These are phyloP conservation scores for Trametes polyzona DNA, from an alignment of 1,284 basidiomycete species.

Conservation along the genomic window DNA sequence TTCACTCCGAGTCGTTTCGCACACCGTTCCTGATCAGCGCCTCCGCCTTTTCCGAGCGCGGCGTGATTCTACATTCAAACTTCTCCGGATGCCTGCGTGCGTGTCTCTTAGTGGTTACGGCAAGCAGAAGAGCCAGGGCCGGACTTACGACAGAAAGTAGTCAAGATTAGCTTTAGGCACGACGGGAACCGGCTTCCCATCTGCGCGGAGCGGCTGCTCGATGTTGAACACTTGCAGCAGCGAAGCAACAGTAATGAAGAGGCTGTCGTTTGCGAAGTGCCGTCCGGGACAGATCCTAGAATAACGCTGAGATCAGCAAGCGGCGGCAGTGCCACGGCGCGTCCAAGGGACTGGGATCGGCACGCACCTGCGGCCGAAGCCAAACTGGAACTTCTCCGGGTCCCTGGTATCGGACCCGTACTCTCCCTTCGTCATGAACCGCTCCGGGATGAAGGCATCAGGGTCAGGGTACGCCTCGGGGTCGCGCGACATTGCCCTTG, in stretches of 20 bases:
- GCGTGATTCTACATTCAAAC: slow-evolving; percentile 13
- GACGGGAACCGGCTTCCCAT: slow-evolving; percentile 13
- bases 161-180: neutral
- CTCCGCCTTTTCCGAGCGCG: slow-evolving; percentile 6
- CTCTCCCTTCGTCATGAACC: slow-evolving; percentile 13
- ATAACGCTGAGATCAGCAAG: too few relatives aligned
- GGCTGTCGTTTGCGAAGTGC: slow-evolving; percentile 19
- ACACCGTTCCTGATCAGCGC: slow-evolving; percentile 4
- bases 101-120: neutral
- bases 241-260: slow-evolving; percentile 27
- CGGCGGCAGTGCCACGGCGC: too few relatives aligned
- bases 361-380: slow-evolving; percentile 19
- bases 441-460: slow-evolving; percentile 29
- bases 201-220: slow-evolving; percentile 8
- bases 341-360: too few relatives aligned
- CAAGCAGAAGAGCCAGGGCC: too few relatives aligned
- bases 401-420: neutral
- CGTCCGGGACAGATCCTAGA: slow-evolving; percentile 24
- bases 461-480: slow-evolving; percentile 25
- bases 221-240: slow-evolving; percentile 27
- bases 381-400: slow-evolving; percentile 13
- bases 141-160: slow-evolving; percentile 3
- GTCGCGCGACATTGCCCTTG: slow-evolving; percentile 33
- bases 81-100: slow-evolving; percentile 3
- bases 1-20: too few relatives aligned